A percentile compares a stretch with the other conserved stretches of the same genome.
These are phyloP conservation scores for Trichoderma sp. DNA, from an alignment of 2,329 filamentous ascomycete species.

Conservation along the genomic window DNA sequence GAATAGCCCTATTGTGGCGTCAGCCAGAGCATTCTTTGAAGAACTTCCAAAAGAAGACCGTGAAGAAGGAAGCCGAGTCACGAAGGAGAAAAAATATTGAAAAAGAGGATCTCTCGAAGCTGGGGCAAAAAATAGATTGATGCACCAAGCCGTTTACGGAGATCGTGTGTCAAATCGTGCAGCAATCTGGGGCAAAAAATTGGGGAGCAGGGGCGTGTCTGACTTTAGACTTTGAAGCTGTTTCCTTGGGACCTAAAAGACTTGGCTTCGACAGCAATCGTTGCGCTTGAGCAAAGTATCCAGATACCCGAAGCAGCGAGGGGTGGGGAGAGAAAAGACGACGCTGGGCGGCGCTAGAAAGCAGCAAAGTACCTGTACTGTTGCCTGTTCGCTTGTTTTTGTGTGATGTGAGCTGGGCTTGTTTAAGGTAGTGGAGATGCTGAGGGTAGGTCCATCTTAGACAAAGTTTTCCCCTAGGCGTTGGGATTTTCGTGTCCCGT, in stretches of 20 bases:
- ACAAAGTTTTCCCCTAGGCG: background rate
- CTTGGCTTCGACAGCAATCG: background rate
- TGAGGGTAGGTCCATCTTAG: background rate
- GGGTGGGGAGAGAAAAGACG: background rate
- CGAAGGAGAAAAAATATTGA: background rate
- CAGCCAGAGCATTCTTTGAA: background rate
- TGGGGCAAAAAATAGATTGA: background rate
- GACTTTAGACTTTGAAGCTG: background rate
- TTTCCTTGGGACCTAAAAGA: background rate
- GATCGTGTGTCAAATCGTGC: conserved; percentile 23
- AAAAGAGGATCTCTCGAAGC: conserved; percentile 1
- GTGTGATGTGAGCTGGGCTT: background rate
- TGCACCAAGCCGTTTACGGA: conserved; percentile 19
- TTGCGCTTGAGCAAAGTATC: background rate
- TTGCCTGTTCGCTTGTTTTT: background rate
- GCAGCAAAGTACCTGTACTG: background rate
- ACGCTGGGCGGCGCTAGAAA: background rate
- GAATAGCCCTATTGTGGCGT: background rate
- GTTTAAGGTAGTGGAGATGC: conserved; percentile 17
- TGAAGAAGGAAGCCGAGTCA: conserved; percentile 3
- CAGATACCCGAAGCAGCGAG: background rate
- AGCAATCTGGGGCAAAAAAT: conserved; percentile 18
- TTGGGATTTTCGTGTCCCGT: conserved; percentile 1
- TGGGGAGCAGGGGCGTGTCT: conserved; percentile 6
- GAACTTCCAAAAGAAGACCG: background rate